Evolutionary conservation across 495 filamentous ascomycete genomes (phyloP), one percentile per base, ranked within the genome.

Genomic region (Jackrogersella multiformis): DNA sequence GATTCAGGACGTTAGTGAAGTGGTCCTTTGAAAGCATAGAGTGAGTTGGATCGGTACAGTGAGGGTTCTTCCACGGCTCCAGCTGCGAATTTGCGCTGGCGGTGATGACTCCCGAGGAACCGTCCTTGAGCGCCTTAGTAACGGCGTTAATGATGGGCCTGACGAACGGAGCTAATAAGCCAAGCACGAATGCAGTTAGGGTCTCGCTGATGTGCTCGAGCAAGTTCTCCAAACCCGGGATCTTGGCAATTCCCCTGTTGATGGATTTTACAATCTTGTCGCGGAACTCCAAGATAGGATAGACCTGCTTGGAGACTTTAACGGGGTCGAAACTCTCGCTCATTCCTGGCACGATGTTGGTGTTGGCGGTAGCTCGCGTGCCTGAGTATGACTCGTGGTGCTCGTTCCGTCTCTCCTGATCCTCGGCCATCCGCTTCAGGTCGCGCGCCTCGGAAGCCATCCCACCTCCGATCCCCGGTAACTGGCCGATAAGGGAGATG

Each of bases 21-120:
- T 99, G 95, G 70, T 99, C 95, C 78, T 98, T 97, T 59, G 92
- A 94, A 5, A 98, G 85, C 78, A 98, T 87, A 9, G 91, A 95
- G 81, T 97, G 95, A 2, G 95, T 99, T 5, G 95, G 95, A 75
- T 98, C 90, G 12, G 91, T 90, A 81, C 91, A 95, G 48, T 85
- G 80, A 5, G 91, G 87, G 75, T 97, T 89, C 5, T 87, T 91
- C 95, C 95, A 97, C 8, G 92, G 91, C 73, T 94, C 93, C 61
- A 89, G 92, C 78, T 98, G 95, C 70, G 93, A 90, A 32, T 90
- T 86, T 13, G 90, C 92, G 45, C 90, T 92, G 21, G 93, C 85
- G 64, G 86, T 86, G 46, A 99, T 88, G 44, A 98, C 88, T 3
- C 86, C 81, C 0, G 90, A 86, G 18, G 93, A 97, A 12, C 94